Evolutionary conservation across 2,329 filamentous ascomycete species (phyloP), one percentile per base, ranked within the genome.

Genomic region (Talaromyces verruculosus): DNA sequence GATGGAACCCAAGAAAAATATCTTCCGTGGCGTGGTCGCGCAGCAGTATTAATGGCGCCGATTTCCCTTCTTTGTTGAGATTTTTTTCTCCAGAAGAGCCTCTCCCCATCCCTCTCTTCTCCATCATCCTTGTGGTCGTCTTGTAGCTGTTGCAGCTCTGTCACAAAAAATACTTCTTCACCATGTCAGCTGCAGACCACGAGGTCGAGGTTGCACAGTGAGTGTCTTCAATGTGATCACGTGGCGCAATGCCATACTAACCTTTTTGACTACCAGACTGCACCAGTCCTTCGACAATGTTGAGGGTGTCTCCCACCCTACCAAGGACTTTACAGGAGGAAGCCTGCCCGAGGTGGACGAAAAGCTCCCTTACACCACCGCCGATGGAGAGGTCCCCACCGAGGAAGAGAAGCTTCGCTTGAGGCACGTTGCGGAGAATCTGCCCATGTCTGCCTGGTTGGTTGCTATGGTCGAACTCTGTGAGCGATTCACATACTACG

Each of bases 401-500:
- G 79, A 84, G 1, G 77, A 82, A 19, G 85, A 87, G 75, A 82
- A 79, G 74, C 74, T 70, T 28, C 80, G 78, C 3, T 75, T 87
- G 62, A 83, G 82, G 58, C 84, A 85, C 69, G 70, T 87, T 37
- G 83, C 83, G 45, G 85, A 87, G 74, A 83, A 81, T 67, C 76
- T 87, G 59, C 85, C 85, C 13, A 68, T 81, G 39, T 84, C 84
- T 0, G 84, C 84, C 62, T 87, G 83, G 77, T 77, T 87, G 62
- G 84, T 87, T 37, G 85, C 84, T 35, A 69, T 85, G 17, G 84
- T 87, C 55, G 85, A 87, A 71, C 75, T 87, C 60, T 79, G 80
- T 67, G 85, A 88, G 73, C 84, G 86, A 63, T 87, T 88, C 77
- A 83, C 85, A 65, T 87, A 84, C 78, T 86, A 86, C 68, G 84